A percentile compares a stretch with the other conserved stretches of the same genome.
Conservation (phyloP, 306 rosid genomes). For the Datisca glomerata region DNA sequence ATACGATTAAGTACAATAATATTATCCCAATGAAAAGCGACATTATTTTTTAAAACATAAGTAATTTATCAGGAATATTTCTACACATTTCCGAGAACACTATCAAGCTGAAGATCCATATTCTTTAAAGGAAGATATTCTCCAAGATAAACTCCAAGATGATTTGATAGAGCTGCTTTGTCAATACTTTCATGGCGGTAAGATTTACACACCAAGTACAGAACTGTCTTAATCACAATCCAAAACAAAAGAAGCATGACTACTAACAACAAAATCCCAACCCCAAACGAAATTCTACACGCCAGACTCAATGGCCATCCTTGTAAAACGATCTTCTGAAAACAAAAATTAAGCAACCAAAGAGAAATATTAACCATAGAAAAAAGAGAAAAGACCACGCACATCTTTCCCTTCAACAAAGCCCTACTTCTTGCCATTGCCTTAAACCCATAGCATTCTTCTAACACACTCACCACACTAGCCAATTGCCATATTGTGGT, state of each 20-base stretch:
- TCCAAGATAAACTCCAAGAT: too few species aligned
- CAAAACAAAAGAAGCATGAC: slow-evolving; percentile 26
- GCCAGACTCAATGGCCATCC: slow-evolving; percentile 15
- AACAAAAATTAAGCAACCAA: slow-evolving; percentile 12
- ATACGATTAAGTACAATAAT: too few species aligned
- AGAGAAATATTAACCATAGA: slow-evolving; percentile 4
- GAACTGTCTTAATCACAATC: slow-evolving; percentile 50
- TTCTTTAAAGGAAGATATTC: too few species aligned
- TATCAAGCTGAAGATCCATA: too few species aligned
- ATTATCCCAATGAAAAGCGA: too few species aligned
- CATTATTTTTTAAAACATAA: too few species aligned
- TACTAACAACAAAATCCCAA: slow-evolving; percentile 29
- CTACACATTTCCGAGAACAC: too few species aligned
- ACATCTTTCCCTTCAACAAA: slow-evolving; percentile 47
- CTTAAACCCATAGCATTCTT: slow-evolving; percentile 41
- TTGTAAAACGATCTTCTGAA: slow-evolving; percentile 24
- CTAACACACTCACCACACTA: slow-evolving; percentile 52
- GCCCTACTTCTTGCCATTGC: slow-evolving; percentile 64
- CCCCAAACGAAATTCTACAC: slow-evolving; percentile 21
- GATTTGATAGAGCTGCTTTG: slow-evolving; percentile 61
- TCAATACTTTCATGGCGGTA: slow-evolving; percentile 74
- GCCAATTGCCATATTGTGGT: slow-evolving; percentile 61
- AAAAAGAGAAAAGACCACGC: slow-evolving; percentile 16
- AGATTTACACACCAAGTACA: slow-evolving; percentile 79
- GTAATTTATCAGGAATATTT: too few species aligned